phyloP scores from a whole-genome alignment of 768 basidiomycete species.

The Psilocybe azurescens region DNA sequence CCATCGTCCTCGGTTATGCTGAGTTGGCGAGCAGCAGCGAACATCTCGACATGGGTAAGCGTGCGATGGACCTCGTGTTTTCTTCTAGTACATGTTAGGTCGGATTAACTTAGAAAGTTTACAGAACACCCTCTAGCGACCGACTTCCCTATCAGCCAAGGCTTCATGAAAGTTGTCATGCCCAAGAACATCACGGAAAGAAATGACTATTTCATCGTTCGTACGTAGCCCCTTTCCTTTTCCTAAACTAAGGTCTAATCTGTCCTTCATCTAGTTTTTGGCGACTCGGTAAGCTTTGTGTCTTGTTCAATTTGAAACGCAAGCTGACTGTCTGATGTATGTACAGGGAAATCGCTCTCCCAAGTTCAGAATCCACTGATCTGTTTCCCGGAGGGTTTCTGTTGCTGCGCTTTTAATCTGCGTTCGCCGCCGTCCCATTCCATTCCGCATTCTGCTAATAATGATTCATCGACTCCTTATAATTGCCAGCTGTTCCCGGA shows the following conservation, averaged over 20 bases:
- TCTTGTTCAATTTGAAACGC: not conserved
- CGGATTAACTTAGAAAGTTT: too few relatives aligned
- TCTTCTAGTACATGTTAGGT: not conserved
- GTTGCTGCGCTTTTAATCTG: not conserved
- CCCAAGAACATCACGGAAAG: slow-evolving; percentile 38
- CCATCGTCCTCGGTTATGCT: slow-evolving; percentile 51
- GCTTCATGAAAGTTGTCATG: slow-evolving; percentile 42
- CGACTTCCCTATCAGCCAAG: slow-evolving; percentile 43
- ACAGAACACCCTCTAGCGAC: slow-evolving; percentile 49
- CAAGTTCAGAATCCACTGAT: slow-evolving; percentile 32
- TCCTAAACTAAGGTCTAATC: not conserved
- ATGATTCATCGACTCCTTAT: too few relatives aligned
- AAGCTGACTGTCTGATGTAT: not conserved
- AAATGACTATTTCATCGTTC: slow-evolving; percentile 51
- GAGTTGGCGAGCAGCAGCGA: slow-evolving; percentile 40
- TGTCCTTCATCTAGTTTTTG: slow-evolving; percentile 40
- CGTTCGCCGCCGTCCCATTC: not conserved
- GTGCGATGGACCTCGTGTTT: not conserved
- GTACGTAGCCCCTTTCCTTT: slow-evolving; percentile 32
- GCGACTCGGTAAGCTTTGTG: slow-evolving; percentile 47
- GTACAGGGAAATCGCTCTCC: slow-evolving; percentile 35
- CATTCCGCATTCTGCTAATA: too few relatives aligned
- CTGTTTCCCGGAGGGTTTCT: not conserved
- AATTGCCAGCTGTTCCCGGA: not conserved
- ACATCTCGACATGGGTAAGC: slow-evolving; percentile 54